These are phyloP conservation scores for Cenchrus purpureus DNA, from an alignment of 176 grass and related monocot species.

Conservation along the genomic window DNA sequence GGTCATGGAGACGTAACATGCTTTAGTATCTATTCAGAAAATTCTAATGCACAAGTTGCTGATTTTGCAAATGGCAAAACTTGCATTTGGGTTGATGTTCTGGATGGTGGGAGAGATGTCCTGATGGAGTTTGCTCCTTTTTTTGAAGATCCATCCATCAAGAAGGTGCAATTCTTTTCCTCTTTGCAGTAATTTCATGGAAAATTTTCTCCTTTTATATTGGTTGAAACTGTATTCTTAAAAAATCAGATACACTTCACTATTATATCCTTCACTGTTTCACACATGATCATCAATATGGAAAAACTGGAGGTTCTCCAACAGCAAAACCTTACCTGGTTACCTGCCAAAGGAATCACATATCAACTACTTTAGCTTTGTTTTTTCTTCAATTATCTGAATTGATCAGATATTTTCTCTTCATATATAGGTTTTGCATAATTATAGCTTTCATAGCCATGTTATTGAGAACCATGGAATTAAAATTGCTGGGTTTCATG, in stretches of 20 bases:
- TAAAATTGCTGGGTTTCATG: conserved; percentile 83
- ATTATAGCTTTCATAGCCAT: conserved; percentile 95
- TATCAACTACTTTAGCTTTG: conserved; percentile 21
- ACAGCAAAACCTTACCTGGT: conserved; percentile 12
- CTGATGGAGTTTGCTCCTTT: conserved; percentile 84
- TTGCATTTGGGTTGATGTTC: conserved; percentile 90
- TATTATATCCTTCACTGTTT: conserved; percentile 24
- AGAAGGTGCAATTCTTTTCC: conserved; percentile 60
- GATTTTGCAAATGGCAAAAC: conserved; percentile 89
- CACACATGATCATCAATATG: neutral
- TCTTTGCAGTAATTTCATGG: conserved; percentile 23
- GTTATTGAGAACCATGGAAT: conserved; percentile 83
- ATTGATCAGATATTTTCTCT: conserved; percentile 25
- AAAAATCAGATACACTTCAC: conserved; percentile 8
- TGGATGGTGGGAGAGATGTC: conserved; percentile 74
- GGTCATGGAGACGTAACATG: conserved; percentile 84
- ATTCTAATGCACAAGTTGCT: conserved; percentile 50
- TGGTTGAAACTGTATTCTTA: conserved; percentile 21
- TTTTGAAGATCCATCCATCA: conserved; percentile 81
- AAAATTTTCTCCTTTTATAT: conserved; percentile 20
- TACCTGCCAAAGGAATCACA: conserved; percentile 14
- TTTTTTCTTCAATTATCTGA: conserved; percentile 32
- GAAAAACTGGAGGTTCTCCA: neutral
- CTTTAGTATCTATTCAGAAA: conserved; percentile 79
- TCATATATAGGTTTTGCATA: conserved; percentile 86